These are phyloP conservation scores for Ceriops zippeliana DNA, from an alignment of 345 rosid genomes.

Conservation along the genomic window DNA sequence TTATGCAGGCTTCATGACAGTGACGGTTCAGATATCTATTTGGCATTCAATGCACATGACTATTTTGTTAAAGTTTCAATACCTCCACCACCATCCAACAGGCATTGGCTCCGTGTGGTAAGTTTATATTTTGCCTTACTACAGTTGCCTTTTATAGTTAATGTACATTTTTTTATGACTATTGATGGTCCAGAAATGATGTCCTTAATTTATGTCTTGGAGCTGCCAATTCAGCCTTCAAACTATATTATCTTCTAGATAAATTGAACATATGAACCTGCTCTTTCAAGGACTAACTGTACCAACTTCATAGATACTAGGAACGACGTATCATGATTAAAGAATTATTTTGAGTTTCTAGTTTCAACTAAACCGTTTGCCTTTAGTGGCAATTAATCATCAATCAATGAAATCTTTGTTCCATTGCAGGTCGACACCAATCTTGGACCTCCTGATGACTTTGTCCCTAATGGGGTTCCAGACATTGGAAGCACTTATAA, in stretches of 20 bases:
- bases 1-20: constrained; percentile 67
- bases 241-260: no score
- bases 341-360: no score
- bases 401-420: background rate
- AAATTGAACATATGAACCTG: background rate
- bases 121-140: constrained; percentile 26
- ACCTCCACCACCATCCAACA: constrained; percentile 53
- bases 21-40: constrained; percentile 53
- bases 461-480: constrained; percentile 56
- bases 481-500: constrained; percentile 55
- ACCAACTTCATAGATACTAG: no score
- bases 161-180: background rate
- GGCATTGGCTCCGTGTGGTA: constrained; percentile 83
- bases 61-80: constrained; percentile 57
- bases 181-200: background rate
- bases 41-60: constrained; percentile 78
- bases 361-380: background rate
- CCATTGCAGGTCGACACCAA: constrained; percentile 75
- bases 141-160: background rate
- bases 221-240: background rate
- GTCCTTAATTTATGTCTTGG: background rate
- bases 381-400: background rate
- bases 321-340: no score
- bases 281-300: no score
- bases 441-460: constrained; percentile 60